Evolutionary conservation across 768 basidiomycete species (phyloP), one percentile per base, ranked within the genome.

Genomic region (Rhizopogon vesiculosus): DNA sequence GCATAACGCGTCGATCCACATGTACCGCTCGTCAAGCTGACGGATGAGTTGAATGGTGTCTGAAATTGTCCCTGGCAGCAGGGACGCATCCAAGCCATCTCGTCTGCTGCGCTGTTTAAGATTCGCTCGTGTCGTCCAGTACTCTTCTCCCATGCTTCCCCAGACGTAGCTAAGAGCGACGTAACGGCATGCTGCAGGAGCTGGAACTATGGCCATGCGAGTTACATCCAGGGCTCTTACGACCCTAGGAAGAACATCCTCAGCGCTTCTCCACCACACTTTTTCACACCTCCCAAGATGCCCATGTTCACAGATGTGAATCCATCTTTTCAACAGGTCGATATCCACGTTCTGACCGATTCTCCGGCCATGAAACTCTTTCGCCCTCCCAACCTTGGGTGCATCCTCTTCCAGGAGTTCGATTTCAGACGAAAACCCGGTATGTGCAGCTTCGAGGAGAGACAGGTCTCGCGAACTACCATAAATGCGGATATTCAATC

Each of bases 1-100:
- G n/a, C 65, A 66, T 10, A 66, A 41, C 1, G 58, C 54, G 43
- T 66, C 65, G 4, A 67, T 25, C 65, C 65, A 66, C 5, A 66
- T 6, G 42, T 64, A 66, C 8, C 52, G 65, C 53, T 60, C 56
- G 6, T 59, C 61, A 6, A 67, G 42, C 12, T 41, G n/a, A 1
- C 51, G 62, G 15, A 56, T 49, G 19, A 63, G 19, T 25, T 25
- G 25, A 5, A 25, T 25, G 25, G 25, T 25, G 25, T 25, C 25
- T 25, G 25, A 25, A 25, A 66, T 60, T 13, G 65, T 66, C 5
- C 46, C 50, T 1, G 62, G 57, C 0, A 62, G 40, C 19, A 42
- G 6, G 18, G 52, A 55, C 2, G 16, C 9, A 6, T 57, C 35
- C 31, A 62, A 25, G 8, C 61, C 61, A 9, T 33, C n/a, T 15